Conservation (phyloP, 1,139 yeast genomes). For the Blastobotrys buckinghamii region DNA sequence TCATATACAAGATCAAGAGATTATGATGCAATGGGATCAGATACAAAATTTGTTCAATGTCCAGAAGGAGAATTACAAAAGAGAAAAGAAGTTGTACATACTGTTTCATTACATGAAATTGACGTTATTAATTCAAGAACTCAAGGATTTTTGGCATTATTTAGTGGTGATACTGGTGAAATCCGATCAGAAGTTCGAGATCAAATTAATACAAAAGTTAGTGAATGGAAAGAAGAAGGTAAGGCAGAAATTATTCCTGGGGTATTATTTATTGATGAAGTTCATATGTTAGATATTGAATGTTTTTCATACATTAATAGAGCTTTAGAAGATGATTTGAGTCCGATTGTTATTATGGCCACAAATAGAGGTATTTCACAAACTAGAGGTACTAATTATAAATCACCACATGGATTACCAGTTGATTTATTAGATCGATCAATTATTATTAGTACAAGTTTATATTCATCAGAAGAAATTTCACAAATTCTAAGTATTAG, state of each 20-base stretch:
- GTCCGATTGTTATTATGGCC: slow-evolving; percentile 98
- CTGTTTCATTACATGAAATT: slow-evolving; percentile 93
- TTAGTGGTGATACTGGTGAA: slow-evolving; percentile 97
- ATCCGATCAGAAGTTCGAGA: slow-evolving; percentile 93
- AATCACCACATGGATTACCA: slow-evolving; percentile 96
- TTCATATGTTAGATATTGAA: slow-evolving; percentile 97
- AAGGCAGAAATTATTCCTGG: slow-evolving; percentile 99
- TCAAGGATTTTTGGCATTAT: slow-evolving; percentile 93
- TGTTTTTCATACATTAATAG: slow-evolving; percentile 93
- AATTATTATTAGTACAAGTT: slow-evolving; percentile 80
- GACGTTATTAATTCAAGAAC: slow-evolving; percentile 97
- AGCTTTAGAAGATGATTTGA: slow-evolving; percentile 92
- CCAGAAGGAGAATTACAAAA: slow-evolving; percentile 98
- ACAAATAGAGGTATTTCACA: slow-evolving; percentile 91
- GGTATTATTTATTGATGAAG: slow-evolving; percentile 95
- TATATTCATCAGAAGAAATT: slow-evolving; percentile 76
- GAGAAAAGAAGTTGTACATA: slow-evolving; percentile 91
- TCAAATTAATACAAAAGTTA: slow-evolving; percentile 93
- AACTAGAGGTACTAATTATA: slow-evolving; percentile 90
- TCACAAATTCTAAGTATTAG: slow-evolving; percentile 80
- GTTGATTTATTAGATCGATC: slow-evolving; percentile 90
- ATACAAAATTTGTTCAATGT: slow-evolving; percentile 93
- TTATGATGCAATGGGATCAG: slow-evolving; percentile 99
- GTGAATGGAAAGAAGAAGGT: slow-evolving; percentile 99
- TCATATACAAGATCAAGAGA: slow-evolving; percentile 95